These are phyloP conservation scores for Aspergillus quadrilineatus DNA, from an alignment of 2,329 filamentous ascomycete species.

Conservation along the genomic window DNA sequence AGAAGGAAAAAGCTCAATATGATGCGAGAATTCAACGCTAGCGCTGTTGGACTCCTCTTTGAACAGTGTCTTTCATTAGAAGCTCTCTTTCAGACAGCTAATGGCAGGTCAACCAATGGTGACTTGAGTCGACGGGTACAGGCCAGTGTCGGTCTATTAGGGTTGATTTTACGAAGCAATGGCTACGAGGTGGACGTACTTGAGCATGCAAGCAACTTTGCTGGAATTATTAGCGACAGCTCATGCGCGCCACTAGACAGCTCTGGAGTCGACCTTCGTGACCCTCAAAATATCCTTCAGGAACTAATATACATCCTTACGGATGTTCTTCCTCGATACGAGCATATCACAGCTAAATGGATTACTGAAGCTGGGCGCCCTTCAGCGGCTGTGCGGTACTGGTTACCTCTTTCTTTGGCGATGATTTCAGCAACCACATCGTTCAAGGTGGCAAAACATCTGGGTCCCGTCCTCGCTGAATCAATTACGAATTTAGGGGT, in stretches of 20 bases:
- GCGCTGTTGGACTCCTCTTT: constrained; percentile 80
- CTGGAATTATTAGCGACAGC: constrained; percentile 61
- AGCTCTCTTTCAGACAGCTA: constrained; percentile 56
- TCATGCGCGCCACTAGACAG: constrained; percentile 39
- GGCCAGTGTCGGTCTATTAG: constrained; percentile 79
- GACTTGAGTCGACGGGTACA: constrained; percentile 75
- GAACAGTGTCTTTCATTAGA: constrained; percentile 77
- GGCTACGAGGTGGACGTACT: constrained; percentile 56
- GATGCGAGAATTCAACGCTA: constrained; percentile 77
- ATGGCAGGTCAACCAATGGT: constrained; percentile 42
- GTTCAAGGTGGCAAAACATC: constrained; percentile 73
- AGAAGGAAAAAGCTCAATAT: constrained; percentile 72
- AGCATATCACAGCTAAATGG: constrained; percentile 54
- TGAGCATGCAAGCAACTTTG: constrained; percentile 58
- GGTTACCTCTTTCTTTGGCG: constrained; percentile 72
- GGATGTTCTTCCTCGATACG: constrained; percentile 66
- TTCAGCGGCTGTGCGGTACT: constrained; percentile 74
- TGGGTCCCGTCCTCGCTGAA: constrained; percentile 70
- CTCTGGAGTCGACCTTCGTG: constrained; percentile 26
- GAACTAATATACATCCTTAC: constrained; percentile 60
- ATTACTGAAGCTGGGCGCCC: constrained; percentile 72
- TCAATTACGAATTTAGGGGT: constrained; percentile 78
- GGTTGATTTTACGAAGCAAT: constrained; percentile 75
- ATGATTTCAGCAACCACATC: constrained; percentile 83
- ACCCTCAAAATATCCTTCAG: constrained; percentile 33